A percentile compares a stretch with the other conserved stretches of the same genome.
These are phyloP conservation scores for Eutrema yunnanense DNA, from an alignment of 345 rosid genomes.

Conservation along the genomic window DNA sequence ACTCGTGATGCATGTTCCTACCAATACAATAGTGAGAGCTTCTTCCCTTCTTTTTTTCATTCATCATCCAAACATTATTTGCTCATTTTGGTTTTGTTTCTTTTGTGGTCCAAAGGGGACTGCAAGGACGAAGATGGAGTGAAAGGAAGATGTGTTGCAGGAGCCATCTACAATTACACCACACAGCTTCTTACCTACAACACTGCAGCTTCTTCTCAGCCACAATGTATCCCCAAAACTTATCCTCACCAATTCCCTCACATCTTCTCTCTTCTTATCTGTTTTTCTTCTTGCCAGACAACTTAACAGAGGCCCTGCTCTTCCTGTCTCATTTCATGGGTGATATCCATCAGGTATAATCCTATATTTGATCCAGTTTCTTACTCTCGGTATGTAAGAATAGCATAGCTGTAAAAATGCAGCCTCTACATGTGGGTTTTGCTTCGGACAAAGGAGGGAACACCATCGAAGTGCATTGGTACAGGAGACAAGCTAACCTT, in stretches of 20 bases:
- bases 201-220: constrained; percentile 28
- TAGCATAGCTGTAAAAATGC: constrained; percentile 3
- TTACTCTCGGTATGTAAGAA: neutral
- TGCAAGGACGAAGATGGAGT: constrained; percentile 69
- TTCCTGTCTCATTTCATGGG: constrained; percentile 87
- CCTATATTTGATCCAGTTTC: neutral
- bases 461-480: constrained; percentile 82
- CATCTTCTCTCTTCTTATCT: neutral
- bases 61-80: neutral
- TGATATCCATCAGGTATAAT: constrained; percentile 78
- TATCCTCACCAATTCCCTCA: neutral
- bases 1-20: constrained; percentile 72
- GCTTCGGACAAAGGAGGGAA: constrained; percentile 80
- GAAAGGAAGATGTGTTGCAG: constrained; percentile 71
- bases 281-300: constrained; percentile 40
- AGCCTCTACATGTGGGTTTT: constrained; percentile 84
- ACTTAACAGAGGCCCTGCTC: constrained; percentile 86
- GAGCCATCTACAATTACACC: constrained; percentile 87
- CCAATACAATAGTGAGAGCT: constrained; percentile 44
- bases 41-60: neutral
- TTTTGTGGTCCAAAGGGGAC: constrained; percentile 48
- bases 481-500: constrained; percentile 62
- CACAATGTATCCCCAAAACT: constrained; percentile 41
- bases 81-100: neutral
- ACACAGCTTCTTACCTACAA: constrained; percentile 69